A percentile compares a stretch with the other conserved stretches of the same genome.
These are phyloP conservation scores for Nigrospora osmanthi DNA, from an alignment of 2,329 filamentous ascomycete species.

Conservation along the genomic window DNA sequence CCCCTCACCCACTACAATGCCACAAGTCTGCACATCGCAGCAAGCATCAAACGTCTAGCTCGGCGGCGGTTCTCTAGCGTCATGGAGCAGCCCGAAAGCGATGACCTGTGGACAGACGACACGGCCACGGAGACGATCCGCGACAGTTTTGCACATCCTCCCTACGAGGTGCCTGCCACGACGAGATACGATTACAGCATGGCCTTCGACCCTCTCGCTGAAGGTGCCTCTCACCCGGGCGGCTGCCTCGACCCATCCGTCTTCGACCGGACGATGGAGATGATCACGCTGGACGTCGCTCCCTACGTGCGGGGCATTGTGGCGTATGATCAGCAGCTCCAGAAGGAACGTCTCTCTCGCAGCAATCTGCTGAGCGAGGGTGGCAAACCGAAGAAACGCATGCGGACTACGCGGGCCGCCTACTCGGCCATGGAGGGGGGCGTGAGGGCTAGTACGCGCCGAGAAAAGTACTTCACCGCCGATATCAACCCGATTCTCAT, in stretches of 20 bases:
- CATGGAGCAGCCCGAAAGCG: not conserved
- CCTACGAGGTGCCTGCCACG: slow-evolving; percentile 19
- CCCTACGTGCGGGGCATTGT: slow-evolving; percentile 88
- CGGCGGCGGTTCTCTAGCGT: slow-evolving; percentile 10
- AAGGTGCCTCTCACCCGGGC: slow-evolving; percentile 23
- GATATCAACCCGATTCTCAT: slow-evolving; percentile 53
- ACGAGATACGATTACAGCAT: slow-evolving; percentile 44
- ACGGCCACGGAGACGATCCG: slow-evolving; percentile 22
- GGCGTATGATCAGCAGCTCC: slow-evolving; percentile 63
- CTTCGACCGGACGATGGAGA: slow-evolving; percentile 63
- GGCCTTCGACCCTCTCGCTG: slow-evolving; percentile 56
- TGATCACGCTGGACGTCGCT: slow-evolving; percentile 70
- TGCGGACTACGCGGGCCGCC: slow-evolving; percentile 66
- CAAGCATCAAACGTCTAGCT: slow-evolving; percentile 23
- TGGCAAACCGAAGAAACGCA: slow-evolving; percentile 45
- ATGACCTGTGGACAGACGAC: slow-evolving; percentile 10
- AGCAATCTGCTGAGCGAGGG: slow-evolving; percentile 56
- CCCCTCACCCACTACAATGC: slow-evolving; percentile 21
- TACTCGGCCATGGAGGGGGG: slow-evolving; percentile 73
- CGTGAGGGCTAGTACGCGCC: slow-evolving; percentile 54
- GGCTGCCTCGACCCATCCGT: slow-evolving; percentile 57
- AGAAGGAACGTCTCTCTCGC: slow-evolving; percentile 56
- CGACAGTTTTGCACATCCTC: slow-evolving; percentile 21
- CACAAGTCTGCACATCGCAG: slow-evolving; percentile 20
- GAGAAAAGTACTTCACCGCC: slow-evolving; percentile 64